Evolutionary conservation across 768 basidiomycete genomes (phyloP), one percentile per base, ranked within the genome.

Genomic region (Nidularia pulvinata): DNA sequence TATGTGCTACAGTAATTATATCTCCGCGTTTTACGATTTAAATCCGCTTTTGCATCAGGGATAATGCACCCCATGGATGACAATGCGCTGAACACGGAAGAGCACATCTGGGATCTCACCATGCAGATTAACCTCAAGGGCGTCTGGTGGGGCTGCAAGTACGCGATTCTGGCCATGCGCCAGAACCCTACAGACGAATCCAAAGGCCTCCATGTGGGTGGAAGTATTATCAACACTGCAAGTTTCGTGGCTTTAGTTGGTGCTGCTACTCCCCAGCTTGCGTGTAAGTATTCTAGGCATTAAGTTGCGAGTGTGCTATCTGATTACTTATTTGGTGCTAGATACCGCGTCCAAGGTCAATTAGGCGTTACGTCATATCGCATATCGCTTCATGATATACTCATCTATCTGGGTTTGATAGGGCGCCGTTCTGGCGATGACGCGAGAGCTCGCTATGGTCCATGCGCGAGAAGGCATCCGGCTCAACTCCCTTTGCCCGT

Each of bases 101-200:
- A 99, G 72, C 83, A 80, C 49, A 93, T 98, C 70, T 99, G 97
- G 96, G 91, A 93, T 65, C 76, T 93, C 53, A 93, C 91, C 2
- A 91, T 91, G 88, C 82, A 88, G 57, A 86, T 98, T 76, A 98
- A 98, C 69, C 84, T 96, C 65, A 99, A 98, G 73, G 97, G 97
- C 49, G 97, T 98, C 55, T 98, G 96, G 97, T 99, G 89, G 88
- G 97, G 97, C 33, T 95, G 91, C 80, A 98, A 98, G 73, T 88
- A 98, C 64, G 97, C 96, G 5, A 95, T 99, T 65, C 77, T 88
- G 49, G 97, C 97, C 36, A 99, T 99, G 96, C 87, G 93, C 55
- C 72, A 92, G 57, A 99, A 99, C 71, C 83, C 92, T 9, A 83
- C 83, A 46, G 95, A 98, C 54, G 80, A 82, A 55, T 73, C 82